Percentiles rank a stretch among this genome's conserved stretches.
phyloP scores from a whole-genome alignment of 768 basidiomycete species.

The Suillus variegatus region DNA sequence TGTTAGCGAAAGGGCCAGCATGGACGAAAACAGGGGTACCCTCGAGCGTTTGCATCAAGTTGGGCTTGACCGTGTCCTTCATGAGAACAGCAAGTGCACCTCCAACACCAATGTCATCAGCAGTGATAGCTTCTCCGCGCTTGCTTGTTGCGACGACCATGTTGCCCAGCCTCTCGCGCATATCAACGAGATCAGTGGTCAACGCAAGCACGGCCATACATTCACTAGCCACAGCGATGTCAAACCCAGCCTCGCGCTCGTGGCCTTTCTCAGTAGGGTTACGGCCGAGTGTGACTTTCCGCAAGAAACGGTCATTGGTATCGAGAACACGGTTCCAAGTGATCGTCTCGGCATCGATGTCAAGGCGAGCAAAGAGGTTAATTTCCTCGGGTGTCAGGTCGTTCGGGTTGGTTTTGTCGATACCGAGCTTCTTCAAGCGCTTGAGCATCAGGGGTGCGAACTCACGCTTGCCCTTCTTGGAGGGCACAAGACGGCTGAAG shows the following conservation, averaged over 20 bases:
- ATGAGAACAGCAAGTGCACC: slow-evolving; percentile 95
- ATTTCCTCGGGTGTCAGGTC: slow-evolving; percentile 93
- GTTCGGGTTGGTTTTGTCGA: slow-evolving; percentile 90
- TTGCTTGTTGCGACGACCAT: slow-evolving; percentile 98
- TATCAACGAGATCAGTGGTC: slow-evolving; percentile 84
- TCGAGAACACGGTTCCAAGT: slow-evolving; percentile 99
- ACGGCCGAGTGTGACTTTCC: slow-evolving; percentile 92
- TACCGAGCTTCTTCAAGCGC: slow-evolving; percentile 92
- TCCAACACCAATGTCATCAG: slow-evolving; percentile 93
- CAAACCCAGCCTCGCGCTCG: slow-evolving; percentile 88
- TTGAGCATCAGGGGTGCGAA: slow-evolving; percentile 97
- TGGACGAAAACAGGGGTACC: slow-evolving; percentile 99
- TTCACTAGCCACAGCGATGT: slow-evolving; percentile 97
- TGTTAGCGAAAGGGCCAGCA: slow-evolving; percentile 98
- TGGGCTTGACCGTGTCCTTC: slow-evolving; percentile 99
- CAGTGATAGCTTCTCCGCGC: slow-evolving; percentile 88
- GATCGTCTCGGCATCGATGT: slow-evolving; percentile 87
- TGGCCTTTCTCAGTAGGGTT: slow-evolving; percentile 87
- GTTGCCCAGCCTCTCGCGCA: slow-evolving; percentile 87
- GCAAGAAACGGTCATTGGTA: slow-evolving; percentile 95
- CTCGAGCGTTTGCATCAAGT: slow-evolving; percentile 98
- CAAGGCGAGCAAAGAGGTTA: slow-evolving; percentile 85
- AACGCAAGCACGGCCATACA: slow-evolving; percentile 97
- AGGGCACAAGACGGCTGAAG: slow-evolving; percentile 88
- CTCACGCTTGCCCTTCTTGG: slow-evolving; percentile 91